Base-by-base conservation (phyloP, 495 filamentous ascomycete species). In the Cercophora sp. region DNA sequence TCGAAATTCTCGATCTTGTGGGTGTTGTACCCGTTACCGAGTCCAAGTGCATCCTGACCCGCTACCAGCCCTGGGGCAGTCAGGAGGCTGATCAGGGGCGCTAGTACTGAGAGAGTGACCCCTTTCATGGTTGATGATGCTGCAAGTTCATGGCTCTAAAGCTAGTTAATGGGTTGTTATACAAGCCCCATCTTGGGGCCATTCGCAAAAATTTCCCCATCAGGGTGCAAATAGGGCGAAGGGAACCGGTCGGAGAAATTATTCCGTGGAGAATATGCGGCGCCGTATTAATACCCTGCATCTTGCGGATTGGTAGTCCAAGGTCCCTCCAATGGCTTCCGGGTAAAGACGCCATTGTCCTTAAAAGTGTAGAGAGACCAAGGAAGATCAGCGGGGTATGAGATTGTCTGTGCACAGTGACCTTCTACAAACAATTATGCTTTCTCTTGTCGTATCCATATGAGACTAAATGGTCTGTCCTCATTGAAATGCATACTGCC, bases 1-100 rank as follows among this genome's bases (percentile, higher is more conserved):
- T 70, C 64, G 40, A 74, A 72, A 25, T 74, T 74, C 8, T 54
- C 45, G 1, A 67, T 73, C 16, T 62, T 65, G 8, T 71, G 48
- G 1, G 59, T 61, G 4, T 61, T 57, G 26, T 71, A 72, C 22
- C 66, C 70, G 60, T 66, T 57, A 25, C 54, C 59, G 16, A 71
- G 52, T 16, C 67, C 70, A 29, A 70, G 54, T 11, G 52, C 41
- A 37, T 63, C 60, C 25, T 44, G 41, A 18, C 4, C 41, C 11
- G 15, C n/a, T 13, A 22, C 41, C 4, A 15, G 19, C 16, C 13
- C 13, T 6, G 29, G 29, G 6, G 29, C 29, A 32, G 29, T 32
- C 29, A 32, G 13, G 29, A 32, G 13, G 29, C 29, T 6, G 29
- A 32, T 13, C 29, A 32, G 29, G 29, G 29, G 29, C 29, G 29